These are phyloP conservation scores for Phragmites australis DNA, from an alignment of 176 grass and related monocot genomes.

Conservation along the genomic window DNA sequence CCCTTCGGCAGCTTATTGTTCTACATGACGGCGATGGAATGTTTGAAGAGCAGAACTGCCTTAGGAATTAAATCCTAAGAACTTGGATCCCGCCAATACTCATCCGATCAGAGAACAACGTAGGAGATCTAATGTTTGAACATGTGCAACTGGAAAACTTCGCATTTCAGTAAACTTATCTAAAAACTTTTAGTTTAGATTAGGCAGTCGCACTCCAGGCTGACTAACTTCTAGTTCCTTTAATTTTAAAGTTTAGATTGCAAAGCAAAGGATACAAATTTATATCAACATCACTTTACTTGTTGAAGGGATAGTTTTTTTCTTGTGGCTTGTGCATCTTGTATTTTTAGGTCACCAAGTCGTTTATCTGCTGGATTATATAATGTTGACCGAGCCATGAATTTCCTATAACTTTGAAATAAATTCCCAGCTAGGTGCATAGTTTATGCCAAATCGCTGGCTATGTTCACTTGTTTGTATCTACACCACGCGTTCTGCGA, in stretches of 20 bases:
- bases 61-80: neutral
- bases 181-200: neutral
- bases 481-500: neutral
- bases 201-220: neutral
- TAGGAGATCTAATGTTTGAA: neutral
- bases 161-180: neutral
- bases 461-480: neutral
- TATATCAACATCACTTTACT: neutral
- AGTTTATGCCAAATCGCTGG: neutral
- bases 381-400: slow-evolving; percentile 16
- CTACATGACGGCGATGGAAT: neutral
- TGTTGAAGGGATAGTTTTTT: neutral
- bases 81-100: too few species aligned
- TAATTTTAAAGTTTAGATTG: neutral
- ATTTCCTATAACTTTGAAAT: neutral
- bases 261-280: neutral
- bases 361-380: neutral
- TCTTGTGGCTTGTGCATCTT: neutral
- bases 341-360: neutral
- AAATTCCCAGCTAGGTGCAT: neutral
- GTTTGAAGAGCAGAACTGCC: neutral
- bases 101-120: too few species aligned
- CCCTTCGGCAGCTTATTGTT: too few species aligned
- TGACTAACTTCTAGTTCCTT: neutral
- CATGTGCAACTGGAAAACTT: neutral